A percentile compares a stretch with the other conserved stretches of the same genome.
Evolutionary conservation across 805 yeast species (phyloP).

Genomic region (Ogataea zsoltii): DNA sequence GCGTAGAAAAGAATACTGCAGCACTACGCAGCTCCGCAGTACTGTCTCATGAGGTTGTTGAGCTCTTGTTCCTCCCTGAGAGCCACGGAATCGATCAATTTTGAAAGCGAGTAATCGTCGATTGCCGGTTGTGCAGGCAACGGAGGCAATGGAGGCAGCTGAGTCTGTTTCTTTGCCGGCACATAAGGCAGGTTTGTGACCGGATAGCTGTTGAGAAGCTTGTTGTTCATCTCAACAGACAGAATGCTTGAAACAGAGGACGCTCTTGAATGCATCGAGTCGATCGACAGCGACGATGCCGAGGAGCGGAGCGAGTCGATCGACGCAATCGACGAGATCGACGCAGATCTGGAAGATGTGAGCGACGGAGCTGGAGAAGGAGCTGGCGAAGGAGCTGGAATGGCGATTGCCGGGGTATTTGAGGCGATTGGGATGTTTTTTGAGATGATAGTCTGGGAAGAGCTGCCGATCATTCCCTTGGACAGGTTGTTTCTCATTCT

Average conservation of each 20-base stretch:
- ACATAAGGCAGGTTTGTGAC: constrained; percentile 6
- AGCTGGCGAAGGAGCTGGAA: neutral
- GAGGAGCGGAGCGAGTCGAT: constrained; percentile 17
- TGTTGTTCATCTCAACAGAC: constrained; percentile 11
- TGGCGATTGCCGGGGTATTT: neutral
- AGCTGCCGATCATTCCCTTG: constrained; percentile 30
- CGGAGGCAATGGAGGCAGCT: constrained; percentile 3
- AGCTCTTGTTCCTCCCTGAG: constrained; percentile 36
- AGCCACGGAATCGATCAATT: constrained; percentile 35
- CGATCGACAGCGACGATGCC: constrained; percentile 13
- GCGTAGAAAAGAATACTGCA: neutral
- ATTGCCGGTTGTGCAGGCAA: constrained; percentile 7
- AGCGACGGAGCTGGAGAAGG: constrained; percentile 5
- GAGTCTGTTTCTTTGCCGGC: neutral
- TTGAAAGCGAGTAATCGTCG: constrained; percentile 26
- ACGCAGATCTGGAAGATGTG: constrained; percentile 22
- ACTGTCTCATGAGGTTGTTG: constrained; percentile 34
- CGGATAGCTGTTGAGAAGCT: constrained; percentile 12
- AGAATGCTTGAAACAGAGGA: constrained; percentile 33
- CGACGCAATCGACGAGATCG: constrained; percentile 24
- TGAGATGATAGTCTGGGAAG: constrained; percentile 32
- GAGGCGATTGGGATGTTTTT: neutral
- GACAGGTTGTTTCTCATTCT: constrained; percentile 31
- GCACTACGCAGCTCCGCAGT: constrained; percentile 22
- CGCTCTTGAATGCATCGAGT: constrained; percentile 30